Base-by-base conservation (phyloP, 2,329 filamentous ascomycete genomes). In the Fusarium subtropicale region DNA sequence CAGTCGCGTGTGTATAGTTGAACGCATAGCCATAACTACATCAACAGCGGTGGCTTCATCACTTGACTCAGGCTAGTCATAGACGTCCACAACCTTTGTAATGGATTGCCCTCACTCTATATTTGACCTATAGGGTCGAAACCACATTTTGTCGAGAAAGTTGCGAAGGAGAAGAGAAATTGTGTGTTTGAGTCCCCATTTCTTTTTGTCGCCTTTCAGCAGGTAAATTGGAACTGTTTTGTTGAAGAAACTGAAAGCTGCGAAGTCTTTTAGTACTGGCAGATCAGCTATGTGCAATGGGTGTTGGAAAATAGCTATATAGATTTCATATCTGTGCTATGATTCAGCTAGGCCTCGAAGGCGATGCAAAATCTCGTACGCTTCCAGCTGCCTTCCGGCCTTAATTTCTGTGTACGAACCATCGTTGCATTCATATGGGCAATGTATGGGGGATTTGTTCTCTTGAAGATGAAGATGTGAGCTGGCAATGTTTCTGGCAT, bases 191-290 rank as follows among this genome's bases (percentile, higher is more conserved):
- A 36, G 34, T 36, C 34, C 16, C 2, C 4, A 0, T 36, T 36
- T 36, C 18, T n/a, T 8, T 1, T 11, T 36, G 18, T 36, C 34
- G 18, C 16, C 34, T 36, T 7, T 7, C 18, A 36, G 18, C 34
- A n/a, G 10, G 5, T 36, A 36, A 8, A 36, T n/a, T 1, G 34
- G 9, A 2, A 36, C 34, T 2, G 18, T 6, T 5, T 36, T 36
- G 34, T 36, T 36, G 18, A 36, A n/a, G 34, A 36, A 36, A 5
- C 10, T 5, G 1, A 36, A 1, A n/a, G 34, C 9, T 5, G 6
- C 9, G 2, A 2, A 7, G 8, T 9, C 9, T 11, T 36, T 2
- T 2, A 36, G 34, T 10, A 1, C 18, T n/a, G 34, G 9, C n/a
- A n/a, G 11, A 11, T 11, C 18, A 4, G 7, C 34, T 16, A 36